phyloP scores from a whole-genome alignment of 2,329 filamentous ascomycete species.

The Tricladium varicosporioides region DNA sequence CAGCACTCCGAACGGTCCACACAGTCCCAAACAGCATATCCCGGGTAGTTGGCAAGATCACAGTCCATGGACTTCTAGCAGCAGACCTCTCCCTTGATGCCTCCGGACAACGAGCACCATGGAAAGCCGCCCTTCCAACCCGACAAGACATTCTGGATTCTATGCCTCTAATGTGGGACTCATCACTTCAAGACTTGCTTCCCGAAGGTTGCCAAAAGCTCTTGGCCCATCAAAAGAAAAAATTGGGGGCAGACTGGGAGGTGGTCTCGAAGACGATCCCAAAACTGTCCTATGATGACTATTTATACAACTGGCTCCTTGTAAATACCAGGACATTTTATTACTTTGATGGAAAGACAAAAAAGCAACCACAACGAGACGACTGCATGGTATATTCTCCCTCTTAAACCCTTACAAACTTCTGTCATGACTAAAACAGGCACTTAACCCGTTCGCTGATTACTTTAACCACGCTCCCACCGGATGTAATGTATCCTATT shows the following conservation, averaged over 20 bases:
- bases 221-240: slow-evolving; percentile 53
- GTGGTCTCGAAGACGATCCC: slow-evolving; percentile 43
- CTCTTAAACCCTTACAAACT: background rate
- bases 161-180: slow-evolving; percentile 56
- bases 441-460: slow-evolving; percentile 70
- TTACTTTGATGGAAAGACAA: slow-evolving; percentile 36
- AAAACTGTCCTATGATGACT: slow-evolving; percentile 38
- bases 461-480: slow-evolving; percentile 60
- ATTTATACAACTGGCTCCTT: slow-evolving; percentile 55
- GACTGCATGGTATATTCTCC: slow-evolving; percentile 53
- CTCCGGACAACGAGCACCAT: slow-evolving; percentile 48
- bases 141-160: slow-evolving; percentile 55
- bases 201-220: slow-evolving; percentile 44
- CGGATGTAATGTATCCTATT: slow-evolving; percentile 53
- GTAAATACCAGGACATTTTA: slow-evolving; percentile 64
- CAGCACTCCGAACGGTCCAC: slow-evolving; percentile 62
- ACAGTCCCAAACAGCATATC: slow-evolving; percentile 54
- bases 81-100: slow-evolving; percentile 59
- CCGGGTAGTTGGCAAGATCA: slow-evolving; percentile 51
- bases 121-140: slow-evolving; percentile 68
- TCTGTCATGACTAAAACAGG: slow-evolving; percentile 24
- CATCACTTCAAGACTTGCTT: slow-evolving; percentile 42
- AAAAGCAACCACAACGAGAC: slow-evolving; percentile 36
- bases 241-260: slow-evolving; percentile 50
- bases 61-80: slow-evolving; percentile 72